A percentile compares a stretch with the other conserved stretches of the same genome.
These are phyloP conservation scores for Trypanosoma melophagium DNA, from an alignment of 208 protist genomes.

Conservation along the genomic window DNA sequence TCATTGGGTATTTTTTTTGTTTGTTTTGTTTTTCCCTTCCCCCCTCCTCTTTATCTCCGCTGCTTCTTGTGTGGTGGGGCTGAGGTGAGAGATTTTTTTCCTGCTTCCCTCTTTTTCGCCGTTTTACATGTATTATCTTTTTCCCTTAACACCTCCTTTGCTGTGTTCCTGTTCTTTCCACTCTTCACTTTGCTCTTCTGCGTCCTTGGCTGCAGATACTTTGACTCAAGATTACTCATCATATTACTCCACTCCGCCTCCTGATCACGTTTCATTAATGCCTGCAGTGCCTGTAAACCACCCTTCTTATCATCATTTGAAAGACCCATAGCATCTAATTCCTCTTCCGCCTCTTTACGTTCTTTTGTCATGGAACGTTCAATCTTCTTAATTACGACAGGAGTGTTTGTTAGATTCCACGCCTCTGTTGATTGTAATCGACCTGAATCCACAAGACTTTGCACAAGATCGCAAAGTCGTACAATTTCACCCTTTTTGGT, in stretches of 20 bases:
- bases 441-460: slow-evolving; percentile 34
- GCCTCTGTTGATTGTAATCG: slow-evolving; percentile 30
- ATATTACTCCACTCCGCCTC: slow-evolving; percentile 57
- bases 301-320: not conserved
- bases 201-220: slow-evolving; percentile 46
- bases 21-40: slow-evolving; percentile 16
- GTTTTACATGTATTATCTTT: not conserved
- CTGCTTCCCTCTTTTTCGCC: not conserved
- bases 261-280: slow-evolving; percentile 67
- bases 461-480: slow-evolving; percentile 48
- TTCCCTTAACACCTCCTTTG: slow-evolving; percentile 6
- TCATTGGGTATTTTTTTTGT: not conserved
- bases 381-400: slow-evolving; percentile 35
- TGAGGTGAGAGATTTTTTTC: not conserved
- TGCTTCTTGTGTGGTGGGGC: slow-evolving; percentile 11
- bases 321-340: slow-evolving; percentile 55
- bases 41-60: slow-evolving; percentile 13
- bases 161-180: slow-evolving; percentile 19
- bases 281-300: slow-evolving; percentile 50
- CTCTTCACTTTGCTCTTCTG: slow-evolving; percentile 15
- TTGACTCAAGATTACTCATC: slow-evolving; percentile 57
- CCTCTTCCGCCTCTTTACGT: slow-evolving; percentile 60
- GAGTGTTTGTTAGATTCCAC: slow-evolving; percentile 47
- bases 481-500: slow-evolving; percentile 48
- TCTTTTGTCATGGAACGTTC: slow-evolving; percentile 53